These are phyloP conservation scores for Conoideocrella luteorostrata DNA, from an alignment of 2,329 filamentous ascomycete species.

Conservation along the genomic window DNA sequence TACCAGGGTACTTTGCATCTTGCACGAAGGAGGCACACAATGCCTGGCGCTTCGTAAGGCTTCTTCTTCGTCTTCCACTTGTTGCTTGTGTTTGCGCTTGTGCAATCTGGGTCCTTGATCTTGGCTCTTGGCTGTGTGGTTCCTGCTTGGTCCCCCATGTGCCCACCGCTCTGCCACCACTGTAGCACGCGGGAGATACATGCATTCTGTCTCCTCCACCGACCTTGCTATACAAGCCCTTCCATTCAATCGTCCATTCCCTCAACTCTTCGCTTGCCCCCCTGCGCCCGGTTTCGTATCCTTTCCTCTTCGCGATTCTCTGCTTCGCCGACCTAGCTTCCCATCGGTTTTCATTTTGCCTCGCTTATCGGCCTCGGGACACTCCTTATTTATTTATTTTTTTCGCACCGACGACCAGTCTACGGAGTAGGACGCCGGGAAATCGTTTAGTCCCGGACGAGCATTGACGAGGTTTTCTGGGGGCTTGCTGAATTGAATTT, in stretches of 20 bases:
- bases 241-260: constrained; percentile 1
- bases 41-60: too few relatives aligned
- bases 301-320: too few relatives aligned
- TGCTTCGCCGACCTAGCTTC: not conserved
- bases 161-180: not conserved
- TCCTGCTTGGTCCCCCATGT: not conserved
- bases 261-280: not conserved
- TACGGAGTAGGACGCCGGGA: not conserved
- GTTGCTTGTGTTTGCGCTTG: too few relatives aligned
- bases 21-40: not conserved
- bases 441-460: constrained; percentile 2
- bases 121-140: not conserved
- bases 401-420: not conserved
- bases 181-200: not conserved
- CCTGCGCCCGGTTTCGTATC: not conserved
- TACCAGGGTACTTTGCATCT: too few relatives aligned
- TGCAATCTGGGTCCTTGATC: not conserved
- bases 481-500: not conserved
- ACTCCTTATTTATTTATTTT: too few relatives aligned
- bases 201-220: constrained; percentile 1
- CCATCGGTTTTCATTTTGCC: not conserved
- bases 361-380: not conserved
- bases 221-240: not conserved
- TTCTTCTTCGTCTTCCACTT: too few relatives aligned
- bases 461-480: not conserved